Percentiles rank a stretch among this genome's conserved stretches.
These are phyloP conservation scores for Claviceps sorghi DNA, from an alignment of 2,329 filamentous ascomycete species.

Conservation along the genomic window DNA sequence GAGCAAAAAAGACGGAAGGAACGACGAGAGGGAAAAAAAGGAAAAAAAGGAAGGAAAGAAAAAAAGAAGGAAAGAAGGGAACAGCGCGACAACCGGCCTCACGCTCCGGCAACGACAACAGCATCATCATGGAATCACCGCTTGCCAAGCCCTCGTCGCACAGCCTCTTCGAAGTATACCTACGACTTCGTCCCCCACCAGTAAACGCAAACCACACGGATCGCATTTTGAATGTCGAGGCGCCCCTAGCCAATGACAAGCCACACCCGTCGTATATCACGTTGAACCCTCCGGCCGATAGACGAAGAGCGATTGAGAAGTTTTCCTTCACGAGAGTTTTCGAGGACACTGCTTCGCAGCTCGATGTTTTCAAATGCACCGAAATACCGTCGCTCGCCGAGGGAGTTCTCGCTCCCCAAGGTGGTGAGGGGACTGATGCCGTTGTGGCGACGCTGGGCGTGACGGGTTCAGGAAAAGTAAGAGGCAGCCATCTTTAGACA, in stretches of 20 bases:
- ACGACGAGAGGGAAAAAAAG: no score
- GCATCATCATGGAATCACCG: conserved; percentile 23
- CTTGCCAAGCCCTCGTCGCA: conserved; percentile 14
- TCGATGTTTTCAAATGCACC: conserved; percentile 73
- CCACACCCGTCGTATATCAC: conserved; percentile 52
- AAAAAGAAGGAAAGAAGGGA: not conserved
- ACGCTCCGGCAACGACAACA: not conserved
- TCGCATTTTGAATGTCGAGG: conserved; percentile 68
- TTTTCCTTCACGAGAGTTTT: conserved; percentile 93
- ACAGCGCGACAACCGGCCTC: not conserved
- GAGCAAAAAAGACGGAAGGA: not conserved
- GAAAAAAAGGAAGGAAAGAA: no score
- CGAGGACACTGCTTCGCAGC: conserved; percentile 68
- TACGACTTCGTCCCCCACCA: conserved; percentile 62
- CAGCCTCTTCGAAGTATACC: conserved; percentile 78
- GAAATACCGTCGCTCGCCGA: conserved; percentile 63
- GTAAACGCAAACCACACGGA: conserved; percentile 32
- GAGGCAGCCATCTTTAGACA: not conserved
- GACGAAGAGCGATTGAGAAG: conserved; percentile 77
- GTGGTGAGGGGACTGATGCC: conserved; percentile 72
- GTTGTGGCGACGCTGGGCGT: conserved; percentile 84
- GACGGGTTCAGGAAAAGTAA: conserved; percentile 89
- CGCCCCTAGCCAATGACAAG: conserved; percentile 24
- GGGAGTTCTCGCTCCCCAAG: conserved; percentile 59
- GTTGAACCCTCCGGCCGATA: conserved; percentile 67